These are phyloP conservation scores for Xylariaceae sp. DNA, from an alignment of 2,329 filamentous ascomycete species.

Conservation along the genomic window DNA sequence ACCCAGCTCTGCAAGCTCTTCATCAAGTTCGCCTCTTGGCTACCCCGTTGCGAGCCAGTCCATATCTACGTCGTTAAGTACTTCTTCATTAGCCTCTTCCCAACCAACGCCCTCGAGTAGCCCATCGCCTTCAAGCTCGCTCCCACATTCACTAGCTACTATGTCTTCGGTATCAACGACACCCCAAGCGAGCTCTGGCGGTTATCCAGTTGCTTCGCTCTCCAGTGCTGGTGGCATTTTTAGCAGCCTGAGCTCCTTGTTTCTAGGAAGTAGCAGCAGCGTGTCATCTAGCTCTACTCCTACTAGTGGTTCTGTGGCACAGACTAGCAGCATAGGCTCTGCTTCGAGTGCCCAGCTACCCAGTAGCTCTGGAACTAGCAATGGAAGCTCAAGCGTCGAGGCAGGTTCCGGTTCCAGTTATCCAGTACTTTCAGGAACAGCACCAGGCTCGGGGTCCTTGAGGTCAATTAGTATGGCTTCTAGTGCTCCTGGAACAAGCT, in stretches of 20 bases:
- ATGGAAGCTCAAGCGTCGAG: background rate
- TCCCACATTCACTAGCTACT: background rate
- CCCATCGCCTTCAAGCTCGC: background rate
- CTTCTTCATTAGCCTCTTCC: background rate
- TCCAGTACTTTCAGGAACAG: slow-evolving; percentile 8
- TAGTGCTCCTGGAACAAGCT: background rate
- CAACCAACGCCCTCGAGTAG: background rate
- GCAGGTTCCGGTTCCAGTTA: background rate
- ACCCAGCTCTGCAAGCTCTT: background rate
- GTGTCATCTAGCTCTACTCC: background rate
- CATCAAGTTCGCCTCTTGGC: background rate
- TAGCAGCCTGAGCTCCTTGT: slow-evolving; percentile 39
- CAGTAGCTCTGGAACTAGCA: background rate
- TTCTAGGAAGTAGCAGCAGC: slow-evolving; percentile 34
- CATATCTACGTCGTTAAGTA: slow-evolving; percentile 2
- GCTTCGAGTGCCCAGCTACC: background rate
- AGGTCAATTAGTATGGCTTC: slow-evolving; percentile 6
- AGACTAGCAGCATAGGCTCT: background rate
- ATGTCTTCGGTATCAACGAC: background rate
- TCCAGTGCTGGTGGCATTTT: slow-evolving; percentile 33
- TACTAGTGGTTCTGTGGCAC: background rate
- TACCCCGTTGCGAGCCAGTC: background rate
- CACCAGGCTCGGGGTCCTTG: slow-evolving; percentile 5
- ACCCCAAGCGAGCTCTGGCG: slow-evolving; percentile 18
- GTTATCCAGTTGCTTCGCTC: slow-evolving; percentile 27